Evolutionary conservation across 176 grass and related monocot species (phyloP).

Genomic region (Carex kokanica): DNA sequence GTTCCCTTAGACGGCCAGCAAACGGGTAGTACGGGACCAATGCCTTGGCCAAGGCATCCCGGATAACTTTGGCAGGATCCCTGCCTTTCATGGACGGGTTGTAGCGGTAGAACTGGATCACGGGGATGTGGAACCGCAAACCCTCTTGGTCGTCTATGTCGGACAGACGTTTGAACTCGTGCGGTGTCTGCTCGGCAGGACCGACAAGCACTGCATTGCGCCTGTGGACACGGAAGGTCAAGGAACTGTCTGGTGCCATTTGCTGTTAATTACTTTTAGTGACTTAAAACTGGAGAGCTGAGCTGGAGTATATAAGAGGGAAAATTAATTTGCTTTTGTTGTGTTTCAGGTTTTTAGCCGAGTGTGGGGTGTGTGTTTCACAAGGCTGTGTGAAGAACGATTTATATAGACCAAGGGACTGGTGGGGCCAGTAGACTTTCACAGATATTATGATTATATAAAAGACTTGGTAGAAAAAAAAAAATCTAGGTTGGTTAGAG

Average conservation of each 20-base stretch:
- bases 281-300: background rate
- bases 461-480: too few relatives aligned
- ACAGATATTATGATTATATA: too few relatives aligned
- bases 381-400: too few relatives aligned
- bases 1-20: conserved; percentile 69
- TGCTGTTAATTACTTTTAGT: background rate
- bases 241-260: conserved; percentile 24
- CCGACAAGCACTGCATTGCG: conserved; percentile 44
- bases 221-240: conserved; percentile 52
- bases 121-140: conserved; percentile 71
- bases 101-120: conserved; percentile 75
- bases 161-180: conserved; percentile 67
- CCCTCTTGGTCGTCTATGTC: conserved; percentile 94
- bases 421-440: too few relatives aligned
- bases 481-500: too few relatives aligned
- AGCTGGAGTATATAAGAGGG: background rate
- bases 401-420: too few relatives aligned
- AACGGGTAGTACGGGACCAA: conserved; percentile 82
- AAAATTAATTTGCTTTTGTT: background rate
- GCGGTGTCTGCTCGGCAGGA: conserved; percentile 48
- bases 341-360: background rate
- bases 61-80: conserved; percentile 56
- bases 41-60: conserved; percentile 54
- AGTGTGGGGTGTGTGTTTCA: background rate
- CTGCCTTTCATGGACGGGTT: conserved; percentile 21